Base-by-base conservation (phyloP, 805 yeast genomes). In the Nakazawaea anatomiae region DNA sequence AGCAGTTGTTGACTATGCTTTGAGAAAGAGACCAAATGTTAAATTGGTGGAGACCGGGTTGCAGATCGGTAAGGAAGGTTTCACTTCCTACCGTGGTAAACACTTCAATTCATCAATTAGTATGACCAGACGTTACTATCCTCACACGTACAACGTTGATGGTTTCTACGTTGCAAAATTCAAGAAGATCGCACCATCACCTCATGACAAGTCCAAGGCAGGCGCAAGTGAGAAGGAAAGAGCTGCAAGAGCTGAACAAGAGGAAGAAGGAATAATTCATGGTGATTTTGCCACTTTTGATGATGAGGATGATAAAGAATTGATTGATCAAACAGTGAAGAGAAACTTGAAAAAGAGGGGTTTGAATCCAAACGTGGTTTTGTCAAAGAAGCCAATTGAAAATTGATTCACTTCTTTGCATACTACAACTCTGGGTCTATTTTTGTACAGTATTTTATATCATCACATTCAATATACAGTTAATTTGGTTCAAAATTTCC, bases 141-240 rank as follows among this genome's bases (percentile, higher is more conserved):
- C 99, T 50, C 99, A 94, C 71, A 91, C 96, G 30, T 94, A 94
- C 67, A 94, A 94, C 68, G 99, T 94, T 50, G 99, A 94, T 70
- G 99, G 99, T 28, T 94, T 94, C 79, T 94, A 74, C 68, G 99
- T 94, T 53, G 99, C 99, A 51, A 94, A 92, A 69, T 89, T 94
- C 76, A 82, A 88, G 73, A 94, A 94, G 78, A 82, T 80, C 56
- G 96, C 91, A 0, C 75, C 96, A 54, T 84, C 95, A 57, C 86
- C 91, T 44, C 87, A 85, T 60, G 96, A 88, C 69, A 82, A 81
- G 50, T 80, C 90, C 52, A 87, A 85, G 72, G 91, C 94, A 6
- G 92, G 94, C 58, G 95, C 96, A 27, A 78, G 78, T 63, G 96
- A 89, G 69, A 89, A 88, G 73, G 96, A 89, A 69, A 71, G 74